These are phyloP conservation scores for Candida alai DNA, from an alignment of 805 yeast genomes.

Conservation along the genomic window DNA sequence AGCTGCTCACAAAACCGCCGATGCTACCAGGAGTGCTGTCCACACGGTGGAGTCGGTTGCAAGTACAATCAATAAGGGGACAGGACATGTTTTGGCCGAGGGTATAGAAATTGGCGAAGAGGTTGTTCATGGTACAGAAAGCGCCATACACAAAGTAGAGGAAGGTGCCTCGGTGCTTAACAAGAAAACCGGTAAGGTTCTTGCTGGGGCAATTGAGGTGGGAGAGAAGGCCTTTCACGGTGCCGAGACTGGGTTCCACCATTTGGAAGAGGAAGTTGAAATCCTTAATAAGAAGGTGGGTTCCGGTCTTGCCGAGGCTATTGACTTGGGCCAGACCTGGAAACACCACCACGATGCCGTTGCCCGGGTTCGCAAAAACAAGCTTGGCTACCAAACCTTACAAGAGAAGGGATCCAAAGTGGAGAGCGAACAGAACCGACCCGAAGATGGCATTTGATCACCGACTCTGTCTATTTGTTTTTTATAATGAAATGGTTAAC, in stretches of 20 bases:
- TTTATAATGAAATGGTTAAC: no score
- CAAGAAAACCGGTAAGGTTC: constrained; percentile 14
- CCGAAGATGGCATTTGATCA: constrained; percentile 40
- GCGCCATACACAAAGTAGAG: constrained; percentile 1
- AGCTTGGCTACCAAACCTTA: constrained; percentile 34
- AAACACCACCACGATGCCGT: constrained; percentile 19
- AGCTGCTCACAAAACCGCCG: neutral
- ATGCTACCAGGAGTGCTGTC: neutral
- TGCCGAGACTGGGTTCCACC: constrained; percentile 6
- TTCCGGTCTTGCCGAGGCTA: constrained; percentile 19
- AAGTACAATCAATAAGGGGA: constrained; percentile 22
- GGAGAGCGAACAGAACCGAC: constrained; percentile 43
- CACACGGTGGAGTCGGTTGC: constrained; percentile 7
- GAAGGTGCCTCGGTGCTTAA: constrained; percentile 1
- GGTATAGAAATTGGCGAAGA: constrained; percentile 18
- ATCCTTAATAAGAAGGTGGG: constrained; percentile 17
- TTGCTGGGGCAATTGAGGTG: constrained; percentile 30
- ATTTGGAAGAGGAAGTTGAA: constrained; percentile 2
- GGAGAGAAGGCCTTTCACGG: no score
- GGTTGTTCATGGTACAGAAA: constrained; percentile 3
- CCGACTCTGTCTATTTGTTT: neutral
- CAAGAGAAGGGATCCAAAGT: constrained; percentile 42
- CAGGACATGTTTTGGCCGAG: constrained; percentile 31
- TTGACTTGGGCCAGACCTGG: constrained; percentile 10
- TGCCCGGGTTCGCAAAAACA: constrained; percentile 17